Evolutionary conservation across 2,329 filamentous ascomycete genomes (phyloP).

Genomic region (Colletotrichum trifolii): DNA sequence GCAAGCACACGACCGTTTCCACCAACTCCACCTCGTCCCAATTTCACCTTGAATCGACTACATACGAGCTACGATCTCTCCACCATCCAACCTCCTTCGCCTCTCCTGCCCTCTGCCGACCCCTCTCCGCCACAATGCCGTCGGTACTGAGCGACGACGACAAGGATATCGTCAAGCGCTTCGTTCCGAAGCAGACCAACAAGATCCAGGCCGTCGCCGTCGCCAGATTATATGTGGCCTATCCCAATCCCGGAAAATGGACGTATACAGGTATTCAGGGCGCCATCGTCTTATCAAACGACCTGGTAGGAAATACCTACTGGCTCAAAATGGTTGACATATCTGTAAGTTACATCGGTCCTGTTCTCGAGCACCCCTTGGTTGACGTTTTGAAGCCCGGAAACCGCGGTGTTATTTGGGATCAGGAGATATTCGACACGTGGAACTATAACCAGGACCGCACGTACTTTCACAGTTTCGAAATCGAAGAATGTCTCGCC

Average conservation of each 20-base stretch:
- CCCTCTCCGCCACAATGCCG: conserved; percentile 58
- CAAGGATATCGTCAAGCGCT: conserved; percentile 95
- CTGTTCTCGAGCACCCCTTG: conserved; percentile 33
- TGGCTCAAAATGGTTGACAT: conserved; percentile 99
- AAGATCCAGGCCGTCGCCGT: conserved; percentile 98
- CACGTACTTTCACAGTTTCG: conserved; percentile 97
- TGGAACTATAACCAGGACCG: conserved; percentile 97
- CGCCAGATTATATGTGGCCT: conserved; percentile 91
- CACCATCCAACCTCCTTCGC: conserved; percentile 12
- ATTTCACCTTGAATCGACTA: conserved; percentile 34
- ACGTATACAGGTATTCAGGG: conserved; percentile 94
- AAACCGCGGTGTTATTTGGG: conserved; percentile 90
- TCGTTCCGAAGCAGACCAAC: conserved; percentile 92
- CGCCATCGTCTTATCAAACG: conserved; percentile 90
- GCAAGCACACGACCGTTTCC: conserved; percentile 30
- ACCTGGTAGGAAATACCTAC: conserved; percentile 93
- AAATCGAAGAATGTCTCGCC: conserved; percentile 91
- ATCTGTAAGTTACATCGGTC: conserved; percentile 71
- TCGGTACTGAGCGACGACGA: conserved; percentile 88
- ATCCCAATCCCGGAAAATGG: conserved; percentile 89
- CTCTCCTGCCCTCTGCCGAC: conserved; percentile 14
- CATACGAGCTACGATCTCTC: conserved; percentile 31
- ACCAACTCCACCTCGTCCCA: conserved; percentile 34
- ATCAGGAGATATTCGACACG: conserved; percentile 96
- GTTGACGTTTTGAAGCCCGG: conserved; percentile 65